Evolutionary conservation across 139 green algal genomes (phyloP), one percentile per base, ranked within the genome.

Genomic region (Chlamydomonas applanata): DNA sequence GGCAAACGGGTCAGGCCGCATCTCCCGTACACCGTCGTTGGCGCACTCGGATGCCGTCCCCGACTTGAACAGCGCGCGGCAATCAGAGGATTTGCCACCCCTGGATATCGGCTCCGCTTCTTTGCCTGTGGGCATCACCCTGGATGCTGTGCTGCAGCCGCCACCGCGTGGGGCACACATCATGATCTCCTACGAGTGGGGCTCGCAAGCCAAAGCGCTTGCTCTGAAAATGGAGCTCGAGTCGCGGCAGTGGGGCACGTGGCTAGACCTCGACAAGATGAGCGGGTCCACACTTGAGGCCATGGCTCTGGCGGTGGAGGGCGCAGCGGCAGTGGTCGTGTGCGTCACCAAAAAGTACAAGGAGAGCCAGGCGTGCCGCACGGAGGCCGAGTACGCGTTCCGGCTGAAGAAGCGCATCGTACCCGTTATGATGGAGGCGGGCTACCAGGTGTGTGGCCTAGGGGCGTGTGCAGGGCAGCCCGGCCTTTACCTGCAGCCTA

Each of bases 181-280:
- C 32, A 85, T 85, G 79, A 73, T 85, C 40, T 79, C 69, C 64
- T 85, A 85, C 60, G 79, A 85, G 74, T 85, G 79, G 79, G 64
- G 68, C 24, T 71, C 35, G n/a, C 79, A 85, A 66, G 54, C 69
- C 62, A 73, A 79, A 54, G 79, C 56, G 53, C 71, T 82, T 29
- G 20, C 67, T 20, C 68, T 85, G 2, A 78, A 76, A 52, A 72
- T 81, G 53, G 69, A 76, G 54, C 74, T 85, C 54, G 68, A 76
- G 53, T 46, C n/a, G 45, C 2, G 60, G 34, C 74, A 74, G 1
- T 70, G 75, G 4, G 33, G n/a, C 69, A 77, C 73, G 22, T 85
- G 79, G 79, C 81, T 85, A 75, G 79, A 85, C 52, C 70, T 81
- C n/a, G 79, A 85, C 62, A 71, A 76, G 35, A 77, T 85, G 73